These are phyloP conservation scores for Populus simonii DNA, from an alignment of 345 rosid species.

Conservation along the genomic window DNA sequence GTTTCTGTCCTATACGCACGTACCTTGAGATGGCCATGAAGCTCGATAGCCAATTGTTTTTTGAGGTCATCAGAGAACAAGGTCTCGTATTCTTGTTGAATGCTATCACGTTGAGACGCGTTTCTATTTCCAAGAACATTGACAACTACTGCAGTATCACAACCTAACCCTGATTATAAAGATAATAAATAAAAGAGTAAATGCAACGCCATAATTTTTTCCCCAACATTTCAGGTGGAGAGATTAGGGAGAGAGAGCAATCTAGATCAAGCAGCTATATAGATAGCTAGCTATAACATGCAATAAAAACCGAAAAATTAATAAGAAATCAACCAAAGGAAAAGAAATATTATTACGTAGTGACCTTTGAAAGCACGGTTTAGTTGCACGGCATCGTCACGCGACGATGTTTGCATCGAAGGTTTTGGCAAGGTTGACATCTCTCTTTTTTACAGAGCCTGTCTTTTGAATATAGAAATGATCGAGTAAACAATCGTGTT, in stretches of 20 bases:
- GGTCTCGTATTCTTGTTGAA: slow-evolving; percentile 58
- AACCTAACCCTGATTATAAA: slow-evolving; percentile 44
- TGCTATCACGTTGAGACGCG: slow-evolving; percentile 48
- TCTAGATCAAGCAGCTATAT: not conserved
- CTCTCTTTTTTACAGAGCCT: not conserved
- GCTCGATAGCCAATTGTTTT: slow-evolving; percentile 53
- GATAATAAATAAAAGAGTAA: not conserved
- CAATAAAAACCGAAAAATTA: not conserved
- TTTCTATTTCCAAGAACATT: slow-evolving; percentile 52
- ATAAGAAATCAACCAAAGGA: not conserved
- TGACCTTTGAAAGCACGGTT: slow-evolving; percentile 59
- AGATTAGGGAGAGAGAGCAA: not conserved
- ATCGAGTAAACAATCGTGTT: not conserved
- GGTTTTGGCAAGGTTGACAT: slow-evolving; percentile 49
- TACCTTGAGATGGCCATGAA: slow-evolving; percentile 59
- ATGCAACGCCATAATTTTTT: not conserved
- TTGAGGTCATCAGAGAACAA: slow-evolving; percentile 43
- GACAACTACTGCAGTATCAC: slow-evolving; percentile 46
- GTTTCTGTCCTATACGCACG: not conserved
- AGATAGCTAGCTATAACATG: not conserved
- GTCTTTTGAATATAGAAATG: not conserved
- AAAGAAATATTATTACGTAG: not conserved
- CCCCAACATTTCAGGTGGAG: not conserved
- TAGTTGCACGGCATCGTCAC: slow-evolving; percentile 56
- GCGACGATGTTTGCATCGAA: slow-evolving; percentile 31